Base-by-base conservation (phyloP, 768 basidiomycete genomes). In the Pleurotus eryngii region DNA sequence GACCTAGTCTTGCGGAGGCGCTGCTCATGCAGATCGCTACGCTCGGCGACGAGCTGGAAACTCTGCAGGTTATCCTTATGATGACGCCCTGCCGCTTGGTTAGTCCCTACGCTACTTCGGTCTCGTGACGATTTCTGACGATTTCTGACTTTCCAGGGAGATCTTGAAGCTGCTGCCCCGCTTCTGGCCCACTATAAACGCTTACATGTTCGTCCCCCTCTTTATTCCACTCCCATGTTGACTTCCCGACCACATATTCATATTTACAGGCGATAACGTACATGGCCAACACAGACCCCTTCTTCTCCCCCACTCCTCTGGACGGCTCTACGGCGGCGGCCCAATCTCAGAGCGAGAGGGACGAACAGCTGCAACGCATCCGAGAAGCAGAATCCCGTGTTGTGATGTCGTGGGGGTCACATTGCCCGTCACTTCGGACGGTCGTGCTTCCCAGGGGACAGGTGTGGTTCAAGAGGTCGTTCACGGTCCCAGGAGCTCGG, bases 391-490 rank as follows among this genome's bases (percentile, higher is more conserved):
- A 87, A 64, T 70, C 72, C 14, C 68, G 70, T 59, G 77, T 87
- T 9, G 86, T 81, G n/a, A 68, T 68, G 46, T 63, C 68, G 46
- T 87, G 85, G 86, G 80, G 81, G 55, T 61, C 66, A 18, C 77
- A 78, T 22, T 87, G 86, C 66, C 81, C 83, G 3, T 83, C 84
- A 0, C 72, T 87, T 27, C 74, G 74, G 57, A 86, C 86, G 0
- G 83, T 88, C 54, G 86, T 88, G 14, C 68, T 88, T 0, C 85
- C 86, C 0, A 76, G 76, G 57, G 86, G 86, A 2, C 69, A 77
- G 53, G 79, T 86, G 6, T 88, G 86, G 86, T 85, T 84, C 53
- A 53, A 53, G 51, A 39, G 51, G 27, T 22, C 22, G 17, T 42
- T 27, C 49, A 30, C 49, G 12, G 27, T 30, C 30, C 30, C 30